A percentile compares a stretch with the other conserved stretches of the same genome.
These are phyloP conservation scores for Diutina scorzettiae DNA, from an alignment of 1,139 yeast genomes.

Conservation along the genomic window DNA sequence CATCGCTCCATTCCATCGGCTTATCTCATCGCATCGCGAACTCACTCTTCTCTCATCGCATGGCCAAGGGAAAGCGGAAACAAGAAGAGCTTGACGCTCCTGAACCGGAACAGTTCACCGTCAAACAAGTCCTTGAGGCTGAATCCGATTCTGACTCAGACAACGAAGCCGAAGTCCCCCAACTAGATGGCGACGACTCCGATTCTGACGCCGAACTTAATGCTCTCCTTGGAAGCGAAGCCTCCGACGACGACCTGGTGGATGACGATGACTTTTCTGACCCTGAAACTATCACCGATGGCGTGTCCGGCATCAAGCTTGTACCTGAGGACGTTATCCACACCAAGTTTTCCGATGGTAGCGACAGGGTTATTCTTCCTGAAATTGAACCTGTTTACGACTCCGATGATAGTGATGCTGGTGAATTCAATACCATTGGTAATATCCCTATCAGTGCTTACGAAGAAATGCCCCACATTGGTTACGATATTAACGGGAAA, in stretches of 20 bases:
- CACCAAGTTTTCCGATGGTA: slow-evolving; percentile 68
- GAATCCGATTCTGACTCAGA: slow-evolving; percentile 21
- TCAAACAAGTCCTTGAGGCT: neutral
- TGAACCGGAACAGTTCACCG: neutral
- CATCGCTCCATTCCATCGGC: neutral
- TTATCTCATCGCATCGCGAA: slow-evolving; percentile 1
- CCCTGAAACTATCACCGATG: slow-evolving; percentile 43
- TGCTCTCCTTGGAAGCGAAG: slow-evolving; percentile 34
- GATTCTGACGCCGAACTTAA: slow-evolving; percentile 24
- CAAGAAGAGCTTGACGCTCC: neutral
- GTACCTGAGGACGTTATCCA: slow-evolving; percentile 19
- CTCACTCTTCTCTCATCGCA: no score
- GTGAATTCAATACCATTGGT: slow-evolving; percentile 81
- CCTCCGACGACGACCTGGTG: slow-evolving; percentile 37
- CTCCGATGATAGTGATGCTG: slow-evolving; percentile 84
- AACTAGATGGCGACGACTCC: no score
- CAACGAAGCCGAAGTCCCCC: slow-evolving; percentile 28
- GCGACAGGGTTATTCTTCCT: slow-evolving; percentile 63
- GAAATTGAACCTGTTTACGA: slow-evolving; percentile 90
- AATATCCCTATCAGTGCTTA: slow-evolving; percentile 86
- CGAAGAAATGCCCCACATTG: slow-evolving; percentile 95
- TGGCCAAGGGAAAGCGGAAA: slow-evolving; percentile 4
- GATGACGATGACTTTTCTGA: slow-evolving; percentile 20
- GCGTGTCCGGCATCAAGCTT: slow-evolving; percentile 35
- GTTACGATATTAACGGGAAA: slow-evolving; percentile 94